A percentile compares a stretch with the other conserved stretches of the same genome.
Evolutionary conservation across 2,329 filamentous ascomycete genomes (phyloP).

Genomic region (Exutisphaerella laricina): DNA sequence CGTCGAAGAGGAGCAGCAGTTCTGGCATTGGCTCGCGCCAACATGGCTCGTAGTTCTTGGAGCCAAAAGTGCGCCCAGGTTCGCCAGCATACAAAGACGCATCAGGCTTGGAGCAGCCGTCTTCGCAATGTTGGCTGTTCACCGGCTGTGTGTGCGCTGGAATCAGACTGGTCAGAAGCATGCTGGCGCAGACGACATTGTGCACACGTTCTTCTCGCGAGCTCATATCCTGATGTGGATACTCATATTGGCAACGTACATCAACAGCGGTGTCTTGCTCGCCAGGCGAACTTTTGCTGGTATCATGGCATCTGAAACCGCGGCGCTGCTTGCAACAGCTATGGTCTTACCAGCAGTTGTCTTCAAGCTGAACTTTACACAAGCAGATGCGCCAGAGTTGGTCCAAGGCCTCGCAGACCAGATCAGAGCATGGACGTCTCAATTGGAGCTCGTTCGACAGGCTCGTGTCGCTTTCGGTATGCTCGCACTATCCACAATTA

Average conservation of each 20-base stretch:
- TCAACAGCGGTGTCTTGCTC: constrained; percentile 50
- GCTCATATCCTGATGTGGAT: constrained; percentile 68
- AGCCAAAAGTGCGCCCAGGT: constrained; percentile 7
- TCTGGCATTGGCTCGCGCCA: constrained; percentile 89
- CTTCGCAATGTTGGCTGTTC: constrained; percentile 48
- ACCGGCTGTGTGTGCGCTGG: constrained; percentile 71
- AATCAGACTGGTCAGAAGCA: constrained; percentile 98
- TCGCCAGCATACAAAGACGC: not conserved
- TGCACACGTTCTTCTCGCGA: constrained; percentile 60
- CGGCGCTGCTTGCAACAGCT: constrained; percentile 34
- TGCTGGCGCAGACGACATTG: constrained; percentile 82
- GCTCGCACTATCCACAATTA: constrained; percentile 29
- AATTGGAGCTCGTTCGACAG: constrained; percentile 32
- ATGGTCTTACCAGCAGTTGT: constrained; percentile 57
- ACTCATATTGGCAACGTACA: constrained; percentile 64
- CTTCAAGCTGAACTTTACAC: constrained; percentile 88
- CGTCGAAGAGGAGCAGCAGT: constrained; percentile 96
- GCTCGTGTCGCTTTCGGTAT: constrained; percentile 37
- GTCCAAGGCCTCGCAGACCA: constrained; percentile 44
- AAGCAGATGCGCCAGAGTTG: constrained; percentile 75
- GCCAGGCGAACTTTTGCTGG: constrained; percentile 28
- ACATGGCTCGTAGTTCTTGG: constrained; percentile 53
- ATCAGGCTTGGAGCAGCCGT: constrained; percentile 15
- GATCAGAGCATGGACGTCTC: constrained; percentile 25
- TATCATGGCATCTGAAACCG: constrained; percentile 26